Conservation (phyloP, 208 protist genomes). For the Crithidia bombi region DNA sequence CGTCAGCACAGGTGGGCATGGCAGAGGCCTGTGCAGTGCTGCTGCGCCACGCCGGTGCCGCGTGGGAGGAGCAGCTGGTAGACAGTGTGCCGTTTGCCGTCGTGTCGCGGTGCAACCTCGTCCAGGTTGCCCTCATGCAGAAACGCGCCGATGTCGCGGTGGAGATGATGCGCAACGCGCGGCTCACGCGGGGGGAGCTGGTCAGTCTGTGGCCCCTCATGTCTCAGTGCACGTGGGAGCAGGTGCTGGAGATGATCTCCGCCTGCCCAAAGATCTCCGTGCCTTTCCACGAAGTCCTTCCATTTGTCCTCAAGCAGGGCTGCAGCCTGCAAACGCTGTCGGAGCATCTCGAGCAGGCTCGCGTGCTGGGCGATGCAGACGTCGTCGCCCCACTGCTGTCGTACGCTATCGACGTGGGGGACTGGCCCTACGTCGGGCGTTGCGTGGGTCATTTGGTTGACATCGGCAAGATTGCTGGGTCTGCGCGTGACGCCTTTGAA, state of each 20-base stretch:
- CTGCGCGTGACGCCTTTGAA: constrained; percentile 66
- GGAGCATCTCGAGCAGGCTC: constrained; percentile 86
- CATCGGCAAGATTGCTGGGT: constrained; percentile 79
- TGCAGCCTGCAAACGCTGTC: constrained; percentile 82
- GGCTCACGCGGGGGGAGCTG: constrained; percentile 64
- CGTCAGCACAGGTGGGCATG: constrained; percentile 68
- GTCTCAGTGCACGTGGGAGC: constrained; percentile 70
- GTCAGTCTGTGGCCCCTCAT: constrained; percentile 83
- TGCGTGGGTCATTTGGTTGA: constrained; percentile 85
- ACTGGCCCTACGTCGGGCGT: constrained; percentile 85
- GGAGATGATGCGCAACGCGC: constrained; percentile 78
- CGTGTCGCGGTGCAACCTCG: constrained; percentile 82
- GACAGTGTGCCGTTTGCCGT: constrained; percentile 82
- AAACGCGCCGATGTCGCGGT: constrained; percentile 79
- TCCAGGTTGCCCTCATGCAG: constrained; percentile 67
- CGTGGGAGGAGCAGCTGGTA: constrained; percentile 78
- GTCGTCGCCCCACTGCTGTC: constrained; percentile 83
- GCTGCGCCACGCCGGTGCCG: constrained; percentile 62
- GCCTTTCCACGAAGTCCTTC: constrained; percentile 70
- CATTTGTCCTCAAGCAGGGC: constrained; percentile 75
- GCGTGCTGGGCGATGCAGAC: constrained; percentile 84
- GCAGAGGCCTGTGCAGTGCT: constrained; percentile 90
- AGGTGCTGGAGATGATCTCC: constrained; percentile 84
- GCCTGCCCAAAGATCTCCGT: constrained; percentile 86
- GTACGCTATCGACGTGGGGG: constrained; percentile 67